A percentile compares a stretch with the other conserved stretches of the same genome.
Conservation (phyloP, 75 land plant genomes). For the Pinus tabuliformis region DNA sequence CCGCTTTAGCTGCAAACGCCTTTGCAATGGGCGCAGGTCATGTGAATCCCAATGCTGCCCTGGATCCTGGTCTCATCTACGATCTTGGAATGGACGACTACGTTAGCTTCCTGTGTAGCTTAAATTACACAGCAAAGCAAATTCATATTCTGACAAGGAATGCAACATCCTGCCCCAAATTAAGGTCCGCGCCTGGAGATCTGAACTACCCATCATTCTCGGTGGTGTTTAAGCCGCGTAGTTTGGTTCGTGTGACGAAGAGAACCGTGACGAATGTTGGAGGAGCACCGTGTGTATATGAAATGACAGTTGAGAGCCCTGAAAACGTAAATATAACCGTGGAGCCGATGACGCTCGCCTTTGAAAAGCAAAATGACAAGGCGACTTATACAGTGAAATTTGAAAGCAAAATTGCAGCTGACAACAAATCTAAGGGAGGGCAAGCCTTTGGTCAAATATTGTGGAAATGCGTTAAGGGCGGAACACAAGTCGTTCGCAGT, state of each 20-base stretch:
- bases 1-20: conserved; percentile 8
- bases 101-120: conserved; percentile 1
- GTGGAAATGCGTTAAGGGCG: too few species aligned
- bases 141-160: conserved; percentile 6
- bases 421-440: too few species aligned
- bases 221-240: conserved; percentile 1
- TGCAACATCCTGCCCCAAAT: not conserved
- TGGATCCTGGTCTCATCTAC: conserved; percentile 19
- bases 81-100: conserved; percentile 7
- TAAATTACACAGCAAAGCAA: not conserved
- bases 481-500: too few species aligned
- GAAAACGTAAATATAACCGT: too few species aligned
- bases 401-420: too few species aligned
- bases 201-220: conserved; percentile 20
- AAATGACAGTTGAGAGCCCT: too few species aligned
- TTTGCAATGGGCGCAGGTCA: too few species aligned
- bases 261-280: too few species aligned
- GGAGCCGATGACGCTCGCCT: conserved; percentile 4
- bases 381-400: too few species aligned
- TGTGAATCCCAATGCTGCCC: not conserved
- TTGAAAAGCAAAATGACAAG: conserved; percentile 16
- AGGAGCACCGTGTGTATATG: too few species aligned
- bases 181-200: not conserved
- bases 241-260: not conserved
- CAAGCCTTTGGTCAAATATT: too few species aligned